These are phyloP conservation scores for Comarum palustre DNA, from an alignment of 306 rosid genomes.

Conservation along the genomic window DNA sequence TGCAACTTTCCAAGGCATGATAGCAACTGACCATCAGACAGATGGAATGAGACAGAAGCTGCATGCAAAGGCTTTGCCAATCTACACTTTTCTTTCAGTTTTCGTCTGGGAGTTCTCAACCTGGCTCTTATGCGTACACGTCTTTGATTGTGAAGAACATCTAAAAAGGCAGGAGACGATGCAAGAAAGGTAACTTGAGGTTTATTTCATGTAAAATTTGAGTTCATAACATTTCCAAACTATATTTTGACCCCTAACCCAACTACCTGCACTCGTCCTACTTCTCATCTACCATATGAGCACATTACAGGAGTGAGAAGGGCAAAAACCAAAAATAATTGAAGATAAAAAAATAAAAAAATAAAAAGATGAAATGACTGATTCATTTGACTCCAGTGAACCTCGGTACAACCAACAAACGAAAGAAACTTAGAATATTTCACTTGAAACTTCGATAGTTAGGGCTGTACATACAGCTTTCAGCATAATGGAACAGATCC, in stretches of 20 bases:
- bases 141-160: not conserved
- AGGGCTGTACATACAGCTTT: conserved; percentile 91
- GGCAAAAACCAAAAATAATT: not conserved
- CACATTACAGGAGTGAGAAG: conserved; percentile 13
- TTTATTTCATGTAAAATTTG: conserved; percentile 14
- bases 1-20: not conserved
- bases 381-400: not conserved
- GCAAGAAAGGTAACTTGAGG: not conserved
- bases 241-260: conserved; percentile 18
- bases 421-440: conserved; percentile 1
- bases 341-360: not conserved
- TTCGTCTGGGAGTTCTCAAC: not conserved
- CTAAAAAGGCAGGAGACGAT: not conserved
- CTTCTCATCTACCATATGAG: conserved; percentile 21
- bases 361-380: not conserved
- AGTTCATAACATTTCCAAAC: conserved; percentile 22
- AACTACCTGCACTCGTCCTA: conserved; percentile 27
- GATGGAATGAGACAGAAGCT: not conserved
- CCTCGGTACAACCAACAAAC: not conserved
- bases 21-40: not conserved
- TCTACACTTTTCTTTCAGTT: not conserved
- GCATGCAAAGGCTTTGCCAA: not conserved
- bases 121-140: not conserved
- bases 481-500: conserved; percentile 75
- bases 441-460: conserved; percentile 65